Evolutionary conservation across 2,329 filamentous ascomycete genomes (phyloP).

Genomic region (Rutstroemia sp.): DNA sequence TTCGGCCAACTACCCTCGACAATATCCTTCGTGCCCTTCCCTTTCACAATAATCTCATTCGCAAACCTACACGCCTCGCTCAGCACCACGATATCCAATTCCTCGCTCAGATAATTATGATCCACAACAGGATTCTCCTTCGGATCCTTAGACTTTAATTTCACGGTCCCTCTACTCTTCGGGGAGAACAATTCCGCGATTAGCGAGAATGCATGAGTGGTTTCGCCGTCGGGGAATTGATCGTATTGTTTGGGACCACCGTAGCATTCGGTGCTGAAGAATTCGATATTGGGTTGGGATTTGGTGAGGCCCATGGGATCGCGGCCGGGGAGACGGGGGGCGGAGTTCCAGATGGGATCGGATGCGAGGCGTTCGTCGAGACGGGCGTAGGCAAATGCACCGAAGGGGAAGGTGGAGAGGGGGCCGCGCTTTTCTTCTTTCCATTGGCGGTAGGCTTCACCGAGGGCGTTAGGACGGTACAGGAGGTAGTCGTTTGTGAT

Average conservation of each 20-base stretch:
- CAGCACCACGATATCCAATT: slow-evolving; percentile 50
- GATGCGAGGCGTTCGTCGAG: slow-evolving; percentile 51
- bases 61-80: slow-evolving; percentile 50
- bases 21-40: slow-evolving; percentile 48
- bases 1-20: slow-evolving; percentile 54
- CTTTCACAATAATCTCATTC: slow-evolving; percentile 53
- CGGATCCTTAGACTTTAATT: slow-evolving; percentile 40
- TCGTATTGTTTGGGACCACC: slow-evolving; percentile 51
- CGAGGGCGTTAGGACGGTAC: slow-evolving; percentile 45
- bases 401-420: slow-evolving; percentile 55
- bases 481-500: slow-evolving; percentile 50
- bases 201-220: slow-evolving; percentile 49
- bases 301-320: slow-evolving; percentile 55
- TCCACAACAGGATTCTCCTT: slow-evolving; percentile 47
- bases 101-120: slow-evolving; percentile 50
- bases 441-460: slow-evolving; percentile 46
- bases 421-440: slow-evolving; percentile 50
- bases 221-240: slow-evolving; percentile 41
- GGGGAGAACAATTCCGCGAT: slow-evolving; percentile 51
- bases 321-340: slow-evolving; percentile 40
- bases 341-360: slow-evolving; percentile 46
- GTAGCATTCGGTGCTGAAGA: slow-evolving; percentile 56
- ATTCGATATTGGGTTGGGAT: slow-evolving; percentile 52
- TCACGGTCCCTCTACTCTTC: slow-evolving; percentile 48
- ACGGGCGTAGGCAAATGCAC: slow-evolving; percentile 53